A percentile compares a stretch with the other conserved stretches of the same genome.
phyloP scores from a whole-genome alignment of 257 asterid species.

The Nicotiana knightiana region DNA sequence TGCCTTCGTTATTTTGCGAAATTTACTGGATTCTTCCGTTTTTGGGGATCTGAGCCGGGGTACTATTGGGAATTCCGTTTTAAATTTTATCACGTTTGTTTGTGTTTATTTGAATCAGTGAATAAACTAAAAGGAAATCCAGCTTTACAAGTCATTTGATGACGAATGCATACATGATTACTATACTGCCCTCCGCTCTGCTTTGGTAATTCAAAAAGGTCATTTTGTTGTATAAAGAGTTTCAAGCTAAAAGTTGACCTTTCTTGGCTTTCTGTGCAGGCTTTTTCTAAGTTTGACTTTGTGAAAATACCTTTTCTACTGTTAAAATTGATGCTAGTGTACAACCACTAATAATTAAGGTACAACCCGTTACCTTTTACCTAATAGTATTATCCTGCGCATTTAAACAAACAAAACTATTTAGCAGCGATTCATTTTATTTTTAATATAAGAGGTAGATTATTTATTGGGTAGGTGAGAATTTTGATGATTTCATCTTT shows the following conservation, averaged over 20 bases:
- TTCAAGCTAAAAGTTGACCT: not conserved
- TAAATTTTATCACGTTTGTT: not conserved
- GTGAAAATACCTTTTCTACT: not conserved
- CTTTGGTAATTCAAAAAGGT: not conserved
- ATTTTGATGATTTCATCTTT: conserved; percentile 3
- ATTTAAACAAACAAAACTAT: not conserved
- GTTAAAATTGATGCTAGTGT: not conserved
- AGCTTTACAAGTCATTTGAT: not conserved
- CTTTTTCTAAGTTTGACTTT: not conserved
- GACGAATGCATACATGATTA: not conserved
- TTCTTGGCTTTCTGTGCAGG: not conserved
- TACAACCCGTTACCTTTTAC: not conserved
- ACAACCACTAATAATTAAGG: not conserved
- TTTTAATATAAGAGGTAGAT: not conserved
- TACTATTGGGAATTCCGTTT: not conserved
- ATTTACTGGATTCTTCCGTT: not conserved
- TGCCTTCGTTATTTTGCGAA: not conserved
- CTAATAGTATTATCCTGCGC: not conserved
- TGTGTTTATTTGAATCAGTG: not conserved
- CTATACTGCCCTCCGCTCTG: not conserved
- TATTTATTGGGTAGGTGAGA: not conserved
- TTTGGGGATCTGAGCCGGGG: not conserved
- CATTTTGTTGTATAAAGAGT: not conserved
- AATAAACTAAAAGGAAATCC: not conserved
- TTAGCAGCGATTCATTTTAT: not conserved